phyloP scores from a whole-genome alignment of 2,329 filamentous ascomycete genomes.

The Pseudocercospora fuligena region DNA sequence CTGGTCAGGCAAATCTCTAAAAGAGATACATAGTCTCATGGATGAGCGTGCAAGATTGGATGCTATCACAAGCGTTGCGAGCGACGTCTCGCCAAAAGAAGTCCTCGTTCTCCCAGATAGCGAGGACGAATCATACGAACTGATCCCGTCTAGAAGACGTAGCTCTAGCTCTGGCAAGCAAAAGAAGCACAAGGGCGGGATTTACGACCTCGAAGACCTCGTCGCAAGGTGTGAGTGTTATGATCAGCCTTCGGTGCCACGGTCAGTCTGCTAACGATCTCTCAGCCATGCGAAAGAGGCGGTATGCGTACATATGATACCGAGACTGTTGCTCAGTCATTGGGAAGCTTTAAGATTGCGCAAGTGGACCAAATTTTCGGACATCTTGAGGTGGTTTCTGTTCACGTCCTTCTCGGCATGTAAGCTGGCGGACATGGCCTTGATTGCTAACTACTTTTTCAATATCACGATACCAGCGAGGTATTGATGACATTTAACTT shows the following conservation, averaged over 20 bases:
- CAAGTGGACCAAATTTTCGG: background rate
- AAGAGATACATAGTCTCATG: conserved; percentile 4
- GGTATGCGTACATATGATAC: conserved; percentile 10
- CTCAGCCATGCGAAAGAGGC: conserved; percentile 7
- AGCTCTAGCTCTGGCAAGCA: background rate
- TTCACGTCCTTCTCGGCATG: no score
- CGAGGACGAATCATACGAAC: conserved; percentile 16
- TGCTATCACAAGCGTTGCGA: background rate
- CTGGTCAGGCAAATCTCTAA: background rate
- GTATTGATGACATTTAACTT: background rate
- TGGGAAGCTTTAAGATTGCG: background rate
- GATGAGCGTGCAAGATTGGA: conserved; percentile 6
- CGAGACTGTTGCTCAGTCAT: background rate
- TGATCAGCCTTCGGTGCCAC: background rate
- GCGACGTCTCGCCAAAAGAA: background rate
- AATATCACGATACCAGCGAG: background rate
- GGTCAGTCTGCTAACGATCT: background rate
- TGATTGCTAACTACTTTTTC: background rate
- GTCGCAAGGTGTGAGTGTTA: conserved; percentile 19
- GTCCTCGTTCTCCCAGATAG: conserved; percentile 7
- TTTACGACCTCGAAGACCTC: conserved; percentile 21
- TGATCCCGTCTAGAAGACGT: conserved; percentile 8
- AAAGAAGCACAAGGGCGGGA: conserved; percentile 12
- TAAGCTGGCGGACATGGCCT: background rate
- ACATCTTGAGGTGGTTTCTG: background rate